These are phyloP conservation scores for Isatis lusitanica DNA, from an alignment of 441 rosid species.

Conservation along the genomic window DNA sequence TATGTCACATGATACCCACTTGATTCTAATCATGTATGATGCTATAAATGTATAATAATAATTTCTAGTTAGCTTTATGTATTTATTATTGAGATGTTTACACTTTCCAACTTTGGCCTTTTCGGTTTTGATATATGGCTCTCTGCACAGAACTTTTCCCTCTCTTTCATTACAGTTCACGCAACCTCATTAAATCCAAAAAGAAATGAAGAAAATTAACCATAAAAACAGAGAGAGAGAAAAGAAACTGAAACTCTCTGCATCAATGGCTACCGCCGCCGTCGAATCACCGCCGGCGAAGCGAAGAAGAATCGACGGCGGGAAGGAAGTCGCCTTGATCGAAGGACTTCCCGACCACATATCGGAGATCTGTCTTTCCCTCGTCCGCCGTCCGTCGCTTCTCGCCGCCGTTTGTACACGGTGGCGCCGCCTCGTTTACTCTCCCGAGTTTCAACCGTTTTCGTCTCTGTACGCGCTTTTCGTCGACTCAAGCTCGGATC, in stretches of 20 bases:
- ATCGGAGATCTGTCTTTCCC: constrained; percentile 45
- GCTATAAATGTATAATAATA: neutral
- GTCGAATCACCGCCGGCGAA: constrained; percentile 15
- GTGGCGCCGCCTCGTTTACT: constrained; percentile 60
- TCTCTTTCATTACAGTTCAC: constrained; percentile 26
- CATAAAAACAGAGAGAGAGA: neutral
- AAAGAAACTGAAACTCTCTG: neutral
- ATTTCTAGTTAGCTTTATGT: constrained; percentile 21
- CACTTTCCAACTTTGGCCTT: constrained; percentile 39
- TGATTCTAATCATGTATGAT: neutral
- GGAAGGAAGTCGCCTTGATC: constrained; percentile 5
- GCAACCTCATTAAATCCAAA: constrained; percentile 10
- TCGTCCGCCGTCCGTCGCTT: constrained; percentile 36
- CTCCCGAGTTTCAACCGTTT: constrained; percentile 47
- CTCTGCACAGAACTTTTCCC: constrained; percentile 17
- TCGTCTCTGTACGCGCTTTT: constrained; percentile 47
- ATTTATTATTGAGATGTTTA: constrained; percentile 28
- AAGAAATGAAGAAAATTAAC: neutral
- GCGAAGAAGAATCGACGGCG: neutral
- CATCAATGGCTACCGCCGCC: constrained; percentile 25
- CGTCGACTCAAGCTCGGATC: constrained; percentile 15
- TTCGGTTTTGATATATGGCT: constrained; percentile 29
- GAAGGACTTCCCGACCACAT: constrained; percentile 60
- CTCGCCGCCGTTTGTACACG: constrained; percentile 53
- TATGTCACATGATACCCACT: neutral